A percentile compares a stretch with the other conserved stretches of the same genome.
Evolutionary conservation across 1,284 basidiomycete genomes (phyloP).

Genomic region (Papiliotrema nemorosa): DNA sequence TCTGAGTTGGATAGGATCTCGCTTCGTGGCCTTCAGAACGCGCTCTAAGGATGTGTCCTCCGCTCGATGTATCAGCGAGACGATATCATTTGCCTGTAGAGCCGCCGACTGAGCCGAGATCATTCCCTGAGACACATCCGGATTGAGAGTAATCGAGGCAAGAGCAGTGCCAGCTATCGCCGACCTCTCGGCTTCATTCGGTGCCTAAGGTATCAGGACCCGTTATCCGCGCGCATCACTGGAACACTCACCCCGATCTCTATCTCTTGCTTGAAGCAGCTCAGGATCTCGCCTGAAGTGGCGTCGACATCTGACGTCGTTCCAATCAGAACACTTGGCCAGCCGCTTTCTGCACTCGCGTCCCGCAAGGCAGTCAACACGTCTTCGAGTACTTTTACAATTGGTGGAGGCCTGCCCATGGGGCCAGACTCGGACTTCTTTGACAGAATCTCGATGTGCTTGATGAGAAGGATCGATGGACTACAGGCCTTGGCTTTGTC

Average conservation of each 20-base stretch:
- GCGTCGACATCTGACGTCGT: conserved; percentile 68
- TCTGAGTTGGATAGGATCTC: conserved; percentile 30
- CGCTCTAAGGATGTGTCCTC: conserved; percentile 61
- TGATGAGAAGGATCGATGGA: conserved; percentile 79
- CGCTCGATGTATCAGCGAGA: conserved; percentile 65
- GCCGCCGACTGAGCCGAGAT: conserved; percentile 90
- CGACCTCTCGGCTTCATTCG: conserved; percentile 69
- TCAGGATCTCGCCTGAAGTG: conserved; percentile 64
- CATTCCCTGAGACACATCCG: conserved; percentile 70
- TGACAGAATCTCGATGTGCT: conserved; percentile 78
- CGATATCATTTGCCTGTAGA: conserved; percentile 78
- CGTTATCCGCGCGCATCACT: background rate
- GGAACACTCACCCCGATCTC: conserved; percentile 62
- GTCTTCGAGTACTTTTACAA: conserved; percentile 36
- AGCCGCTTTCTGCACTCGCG: conserved; percentile 47
- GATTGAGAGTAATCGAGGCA: conserved; percentile 55
- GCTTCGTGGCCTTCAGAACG: conserved; percentile 2
- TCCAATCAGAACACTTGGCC: conserved; percentile 66
- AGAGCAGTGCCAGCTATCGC: conserved; percentile 61
- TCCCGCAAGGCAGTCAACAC: conserved; percentile 14
- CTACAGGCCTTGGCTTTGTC: conserved; percentile 76
- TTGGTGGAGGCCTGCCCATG: conserved; percentile 56
- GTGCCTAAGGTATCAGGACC: conserved; percentile 60
- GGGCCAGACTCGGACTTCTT: conserved; percentile 66
- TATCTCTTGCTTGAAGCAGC: conserved; percentile 85